Conservation (phyloP, 2,329 filamentous ascomycete genomes). For the Chrysoporthe austroafricana region DNA sequence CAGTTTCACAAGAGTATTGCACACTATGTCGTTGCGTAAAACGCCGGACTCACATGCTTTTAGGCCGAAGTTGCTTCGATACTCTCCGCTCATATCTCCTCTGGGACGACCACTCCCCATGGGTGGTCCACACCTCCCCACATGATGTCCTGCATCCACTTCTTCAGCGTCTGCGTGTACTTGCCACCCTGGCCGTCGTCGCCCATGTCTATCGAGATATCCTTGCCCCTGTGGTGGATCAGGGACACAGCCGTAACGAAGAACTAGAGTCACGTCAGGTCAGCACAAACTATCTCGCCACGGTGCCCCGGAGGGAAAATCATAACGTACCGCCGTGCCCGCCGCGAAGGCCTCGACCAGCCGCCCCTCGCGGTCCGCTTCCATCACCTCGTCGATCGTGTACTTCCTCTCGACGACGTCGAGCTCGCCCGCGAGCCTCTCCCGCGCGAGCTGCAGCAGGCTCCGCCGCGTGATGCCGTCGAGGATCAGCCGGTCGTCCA, state of each 20-base stretch:
- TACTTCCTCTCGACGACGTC: conserved; percentile 83
- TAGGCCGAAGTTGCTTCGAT: neutral
- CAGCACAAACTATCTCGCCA: conserved; percentile 25
- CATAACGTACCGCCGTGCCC: conserved; percentile 75
- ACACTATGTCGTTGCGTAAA: neutral
- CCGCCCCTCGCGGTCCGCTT: conserved; percentile 74
- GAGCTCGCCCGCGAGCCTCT: conserved; percentile 61
- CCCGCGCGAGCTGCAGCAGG: conserved; percentile 71
- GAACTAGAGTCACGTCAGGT: conserved; percentile 50
- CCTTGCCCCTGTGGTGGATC: conserved; percentile 68
- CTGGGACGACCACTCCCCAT: conserved; percentile 71
- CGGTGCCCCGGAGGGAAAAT: neutral
- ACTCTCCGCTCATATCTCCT: conserved; percentile 45
- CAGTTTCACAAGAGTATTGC: neutral
- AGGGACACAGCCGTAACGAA: conserved; percentile 71
- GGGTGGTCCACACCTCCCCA: conserved; percentile 70
- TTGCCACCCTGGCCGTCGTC: conserved; percentile 55
- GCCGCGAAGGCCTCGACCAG: conserved; percentile 84
- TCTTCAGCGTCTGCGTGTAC: conserved; percentile 66
- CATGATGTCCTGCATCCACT: conserved; percentile 73
- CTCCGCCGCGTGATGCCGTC: conserved; percentile 87
- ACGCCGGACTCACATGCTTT: conserved; percentile 18
- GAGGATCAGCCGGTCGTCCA: conserved; percentile 82
- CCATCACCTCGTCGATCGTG: conserved; percentile 76
- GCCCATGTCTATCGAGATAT: conserved; percentile 66